Conservation (phyloP, 2,329 filamentous ascomycete genomes). For the Curvularia eragrostidis region DNA sequence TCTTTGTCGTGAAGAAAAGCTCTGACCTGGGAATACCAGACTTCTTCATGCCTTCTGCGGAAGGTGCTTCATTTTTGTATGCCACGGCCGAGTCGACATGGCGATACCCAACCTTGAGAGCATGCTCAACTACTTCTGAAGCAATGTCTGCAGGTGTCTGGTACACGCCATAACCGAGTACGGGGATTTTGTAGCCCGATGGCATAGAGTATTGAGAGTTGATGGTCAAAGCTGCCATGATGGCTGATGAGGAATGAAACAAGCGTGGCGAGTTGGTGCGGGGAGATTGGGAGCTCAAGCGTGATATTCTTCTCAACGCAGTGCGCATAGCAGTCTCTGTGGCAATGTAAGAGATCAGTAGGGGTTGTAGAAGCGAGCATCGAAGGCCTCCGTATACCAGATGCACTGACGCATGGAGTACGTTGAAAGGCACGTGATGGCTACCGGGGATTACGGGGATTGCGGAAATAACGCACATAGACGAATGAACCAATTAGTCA, state of each 20-base stretch:
- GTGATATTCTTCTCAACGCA: constrained; percentile 22
- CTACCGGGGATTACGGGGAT: neutral
- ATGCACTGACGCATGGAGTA: neutral
- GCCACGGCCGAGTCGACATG: constrained; percentile 69
- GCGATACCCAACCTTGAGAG: constrained; percentile 65
- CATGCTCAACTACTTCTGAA: constrained; percentile 66
- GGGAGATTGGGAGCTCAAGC: constrained; percentile 21
- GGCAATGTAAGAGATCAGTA: neutral
- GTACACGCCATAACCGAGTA: constrained; percentile 64
- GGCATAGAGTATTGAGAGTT: constrained; percentile 60
- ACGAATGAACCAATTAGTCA: neutral
- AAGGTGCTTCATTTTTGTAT: constrained; percentile 73
- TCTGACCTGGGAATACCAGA: constrained; percentile 64
- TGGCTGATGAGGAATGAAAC: constrained; percentile 36
- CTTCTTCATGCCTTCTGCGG: constrained; percentile 67
- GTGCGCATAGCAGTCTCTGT: constrained; percentile 8
- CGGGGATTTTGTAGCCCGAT: constrained; percentile 67
- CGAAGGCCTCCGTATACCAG: neutral
- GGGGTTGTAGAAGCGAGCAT: neutral
- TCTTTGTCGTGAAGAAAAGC: constrained; percentile 76
- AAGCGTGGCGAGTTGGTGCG: constrained; percentile 7
- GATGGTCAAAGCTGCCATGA: constrained; percentile 55
- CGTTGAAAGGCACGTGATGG: neutral
- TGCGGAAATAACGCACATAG: constrained; percentile 4
- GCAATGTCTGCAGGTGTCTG: constrained; percentile 60